phyloP scores from a whole-genome alignment of 2,329 filamentous ascomycete species.

The Claviceps sp. region DNA sequence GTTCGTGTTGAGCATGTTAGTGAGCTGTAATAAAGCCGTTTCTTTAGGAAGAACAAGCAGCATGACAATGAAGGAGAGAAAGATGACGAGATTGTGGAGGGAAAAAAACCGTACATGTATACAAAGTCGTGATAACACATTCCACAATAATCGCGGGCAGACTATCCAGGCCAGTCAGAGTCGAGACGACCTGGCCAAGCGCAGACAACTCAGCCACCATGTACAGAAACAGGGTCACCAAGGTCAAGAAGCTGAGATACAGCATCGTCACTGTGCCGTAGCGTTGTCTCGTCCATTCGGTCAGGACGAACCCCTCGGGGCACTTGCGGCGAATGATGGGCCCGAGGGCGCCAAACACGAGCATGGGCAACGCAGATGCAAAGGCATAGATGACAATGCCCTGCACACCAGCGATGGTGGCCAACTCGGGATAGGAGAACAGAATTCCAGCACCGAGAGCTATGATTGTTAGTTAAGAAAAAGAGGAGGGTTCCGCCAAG shows the following conservation, averaged over 20 bases:
- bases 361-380: conserved; percentile 55
- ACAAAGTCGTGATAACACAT: conserved; percentile 65
- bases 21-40: neutral
- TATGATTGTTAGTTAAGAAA: conserved; percentile 34
- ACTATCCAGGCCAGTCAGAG: conserved; percentile 60
- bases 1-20: neutral
- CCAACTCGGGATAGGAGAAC: conserved; percentile 70
- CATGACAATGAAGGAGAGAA: neutral
- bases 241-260: conserved; percentile 63
- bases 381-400: conserved; percentile 66
- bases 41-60: neutral
- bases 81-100: neutral
- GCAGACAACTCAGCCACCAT: conserved; percentile 78
- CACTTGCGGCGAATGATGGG: conserved; percentile 69
- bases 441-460: conserved; percentile 74
- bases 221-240: conserved; percentile 73
- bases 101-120: conserved; percentile 51
- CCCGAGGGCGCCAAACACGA: conserved; percentile 61
- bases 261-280: conserved; percentile 57
- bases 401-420: conserved; percentile 66
- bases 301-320: conserved; percentile 72
- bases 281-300: conserved; percentile 70
- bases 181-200: conserved; percentile 62
- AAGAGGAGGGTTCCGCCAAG: conserved; percentile 7
- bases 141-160: conserved; percentile 67